These are phyloP conservation scores for Stagonosporopsis rhizophila DNA, from an alignment of 2,329 filamentous ascomycete species.

Conservation along the genomic window DNA sequence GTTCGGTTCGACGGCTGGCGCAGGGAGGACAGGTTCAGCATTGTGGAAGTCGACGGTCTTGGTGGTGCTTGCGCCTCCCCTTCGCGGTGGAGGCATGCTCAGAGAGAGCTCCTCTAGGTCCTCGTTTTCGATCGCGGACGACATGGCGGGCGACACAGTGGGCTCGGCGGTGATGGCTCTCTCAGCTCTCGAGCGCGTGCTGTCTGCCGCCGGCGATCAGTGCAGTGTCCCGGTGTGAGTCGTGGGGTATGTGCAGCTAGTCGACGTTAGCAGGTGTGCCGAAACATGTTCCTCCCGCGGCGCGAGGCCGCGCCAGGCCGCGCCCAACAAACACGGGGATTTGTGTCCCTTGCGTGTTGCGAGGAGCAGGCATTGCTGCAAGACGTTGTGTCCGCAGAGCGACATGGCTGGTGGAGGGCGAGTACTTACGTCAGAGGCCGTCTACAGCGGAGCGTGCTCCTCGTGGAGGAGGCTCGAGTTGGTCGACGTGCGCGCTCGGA, in stretches of 20 bases:
- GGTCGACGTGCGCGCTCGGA: constrained; percentile 14
- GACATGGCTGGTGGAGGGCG: not conserved
- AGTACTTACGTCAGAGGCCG: constrained; percentile 19
- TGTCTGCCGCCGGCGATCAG: not conserved
- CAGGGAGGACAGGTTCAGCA: constrained; percentile 30
- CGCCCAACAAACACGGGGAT: not conserved
- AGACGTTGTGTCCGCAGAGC: not conserved
- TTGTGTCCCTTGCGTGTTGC: constrained; percentile 4
- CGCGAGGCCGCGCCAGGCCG: not conserved
- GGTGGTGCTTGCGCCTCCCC: constrained; percentile 47
- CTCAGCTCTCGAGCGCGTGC: not conserved
- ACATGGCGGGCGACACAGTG: constrained; percentile 37
- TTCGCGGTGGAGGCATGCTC: constrained; percentile 71
- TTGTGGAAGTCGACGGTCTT: constrained; percentile 45
- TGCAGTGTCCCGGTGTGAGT: not conserved
- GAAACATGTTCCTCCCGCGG: not conserved
- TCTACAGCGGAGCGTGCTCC: constrained; percentile 4
- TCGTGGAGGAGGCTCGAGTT: constrained; percentile 5
- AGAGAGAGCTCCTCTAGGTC: constrained; percentile 72
- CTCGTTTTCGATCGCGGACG: constrained; percentile 73
- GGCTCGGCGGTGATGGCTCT: not conserved
- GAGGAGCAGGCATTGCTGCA: constrained; percentile 1
- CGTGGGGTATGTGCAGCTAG: constrained; percentile 6
- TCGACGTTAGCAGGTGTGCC: constrained; percentile 11
- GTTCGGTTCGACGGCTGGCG: constrained; percentile 44